Conservation (phyloP, 306 rosid genomes). For the Trichosanthes cucumerina region DNA sequence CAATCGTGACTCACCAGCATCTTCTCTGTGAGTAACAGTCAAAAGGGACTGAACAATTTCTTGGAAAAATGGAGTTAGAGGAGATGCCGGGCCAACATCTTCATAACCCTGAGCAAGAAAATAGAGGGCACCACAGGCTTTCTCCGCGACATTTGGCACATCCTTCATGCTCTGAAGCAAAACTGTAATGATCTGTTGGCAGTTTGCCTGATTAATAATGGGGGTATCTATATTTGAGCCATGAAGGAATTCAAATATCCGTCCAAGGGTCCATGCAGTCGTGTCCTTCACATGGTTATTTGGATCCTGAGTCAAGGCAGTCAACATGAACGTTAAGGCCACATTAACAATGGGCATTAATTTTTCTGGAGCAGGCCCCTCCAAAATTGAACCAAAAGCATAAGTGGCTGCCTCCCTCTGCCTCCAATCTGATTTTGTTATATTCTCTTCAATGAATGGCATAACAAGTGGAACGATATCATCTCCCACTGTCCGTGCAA, state of each 20-base stretch:
- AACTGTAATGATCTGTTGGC: slow-evolving; percentile 74
- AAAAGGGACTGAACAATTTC: slow-evolving; percentile 74
- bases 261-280: slow-evolving; percentile 88
- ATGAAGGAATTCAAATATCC: slow-evolving; percentile 87
- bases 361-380: slow-evolving; percentile 80
- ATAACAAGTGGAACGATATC: slow-evolving; percentile 71
- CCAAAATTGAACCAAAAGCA: slow-evolving; percentile 92
- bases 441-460: slow-evolving; percentile 84
- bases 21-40: slow-evolving; percentile 68
- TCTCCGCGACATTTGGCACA: slow-evolving; percentile 89
- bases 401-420: slow-evolving; percentile 89
- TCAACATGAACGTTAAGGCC: slow-evolving; percentile 67
- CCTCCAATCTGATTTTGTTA: slow-evolving; percentile 85
- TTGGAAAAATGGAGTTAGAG: slow-evolving; percentile 69
- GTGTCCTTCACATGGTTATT: slow-evolving; percentile 92
- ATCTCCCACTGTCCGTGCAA: slow-evolving; percentile 83
- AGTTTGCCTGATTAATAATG: slow-evolving; percentile 61
- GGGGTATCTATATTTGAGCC: slow-evolving; percentile 61
- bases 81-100: slow-evolving; percentile 55
- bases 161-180: slow-evolving; percentile 91
- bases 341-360: slow-evolving; percentile 58
- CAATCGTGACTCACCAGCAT: slow-evolving; percentile 76
- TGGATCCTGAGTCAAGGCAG: slow-evolving; percentile 62
- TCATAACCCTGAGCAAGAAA: slow-evolving; percentile 85
- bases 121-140: slow-evolving; percentile 91